These are phyloP conservation scores for Rubia yunnanensis DNA, from an alignment of 257 asterid genomes.

Conservation along the genomic window DNA sequence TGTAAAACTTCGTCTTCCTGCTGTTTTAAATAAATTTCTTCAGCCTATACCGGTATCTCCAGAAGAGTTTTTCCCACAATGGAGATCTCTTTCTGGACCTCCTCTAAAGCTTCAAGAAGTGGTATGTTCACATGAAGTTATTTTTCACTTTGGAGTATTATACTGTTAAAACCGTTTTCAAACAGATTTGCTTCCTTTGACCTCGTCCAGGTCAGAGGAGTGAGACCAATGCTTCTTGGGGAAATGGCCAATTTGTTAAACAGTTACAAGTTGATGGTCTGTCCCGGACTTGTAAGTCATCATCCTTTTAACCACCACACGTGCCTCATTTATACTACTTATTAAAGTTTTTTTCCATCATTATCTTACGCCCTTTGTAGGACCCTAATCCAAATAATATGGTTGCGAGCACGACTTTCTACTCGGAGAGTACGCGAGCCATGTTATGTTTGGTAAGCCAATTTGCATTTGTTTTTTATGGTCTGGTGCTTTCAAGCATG, in stretches of 20 bases:
- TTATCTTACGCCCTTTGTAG: slow-evolving; percentile 28
- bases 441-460: slow-evolving; percentile 87
- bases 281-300: slow-evolving; percentile 82
- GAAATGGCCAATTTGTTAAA: slow-evolving; percentile 76
- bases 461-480: not conserved
- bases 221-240: slow-evolving; percentile 63
- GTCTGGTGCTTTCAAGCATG: not conserved
- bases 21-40: slow-evolving; percentile 71
- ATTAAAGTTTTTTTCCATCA: not conserved
- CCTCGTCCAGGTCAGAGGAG: slow-evolving; percentile 77
- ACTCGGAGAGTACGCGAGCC: slow-evolving; percentile 83
- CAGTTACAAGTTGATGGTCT: slow-evolving; percentile 47
- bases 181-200: slow-evolving; percentile 13
- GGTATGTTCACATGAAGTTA: slow-evolving; percentile 35
- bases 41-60: slow-evolving; percentile 69
- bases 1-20: slow-evolving; percentile 89
- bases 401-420: slow-evolving; percentile 83
- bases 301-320: slow-evolving; percentile 8
- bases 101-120: slow-evolving; percentile 97
- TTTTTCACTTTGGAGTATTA: not conserved
- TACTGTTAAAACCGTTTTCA: not conserved
- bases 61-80: slow-evolving; percentile 88
- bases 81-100: slow-evolving; percentile 97
- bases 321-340: not conserved
- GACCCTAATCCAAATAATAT: slow-evolving; percentile 86